These are phyloP conservation scores for Chalaropsis thielavioides DNA, from an alignment of 2,329 filamentous ascomycete genomes.

Conservation along the genomic window DNA sequence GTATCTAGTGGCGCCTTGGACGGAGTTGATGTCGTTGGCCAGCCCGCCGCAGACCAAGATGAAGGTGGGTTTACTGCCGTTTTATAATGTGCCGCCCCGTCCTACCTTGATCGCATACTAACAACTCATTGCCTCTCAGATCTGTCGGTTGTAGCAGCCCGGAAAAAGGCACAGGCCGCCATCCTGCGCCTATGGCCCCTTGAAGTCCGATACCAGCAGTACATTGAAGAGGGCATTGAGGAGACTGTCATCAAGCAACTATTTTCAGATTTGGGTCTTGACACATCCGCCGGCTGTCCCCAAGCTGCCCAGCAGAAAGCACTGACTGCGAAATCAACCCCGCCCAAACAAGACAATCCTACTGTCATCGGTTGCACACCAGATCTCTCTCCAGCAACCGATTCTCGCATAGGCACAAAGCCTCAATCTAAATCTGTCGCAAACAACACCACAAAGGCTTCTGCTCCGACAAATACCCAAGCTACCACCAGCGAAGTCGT, in stretches of 20 bases:
- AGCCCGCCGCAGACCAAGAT: background rate
- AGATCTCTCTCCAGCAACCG: background rate
- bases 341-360: background rate
- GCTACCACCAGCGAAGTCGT: background rate
- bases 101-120: background rate
- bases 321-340: slow-evolving; percentile 18
- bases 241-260: slow-evolving; percentile 45
- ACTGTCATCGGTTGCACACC: background rate
- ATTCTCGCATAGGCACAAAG: background rate
- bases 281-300: slow-evolving; percentile 24
- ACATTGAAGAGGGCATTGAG: slow-evolving; percentile 60
- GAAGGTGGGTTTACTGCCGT: slow-evolving; percentile 2
- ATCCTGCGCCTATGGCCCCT: slow-evolving; percentile 49
- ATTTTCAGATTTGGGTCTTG: slow-evolving; percentile 54
- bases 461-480: background rate
- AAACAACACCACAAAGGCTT: background rate
- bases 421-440: background rate
- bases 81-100: background rate
- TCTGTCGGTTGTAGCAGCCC: slow-evolving; percentile 27
- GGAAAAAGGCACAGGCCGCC: slow-evolving; percentile 49
- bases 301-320: background rate
- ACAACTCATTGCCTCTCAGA: background rate
- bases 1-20: slow-evolving; percentile 3
- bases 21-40: background rate
- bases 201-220: slow-evolving; percentile 59